A percentile compares a stretch with the other conserved stretches of the same genome.
Evolutionary conservation across 2,329 filamentous ascomycete genomes (phyloP).

Genomic region (Hypoxylon rubiginosum): DNA sequence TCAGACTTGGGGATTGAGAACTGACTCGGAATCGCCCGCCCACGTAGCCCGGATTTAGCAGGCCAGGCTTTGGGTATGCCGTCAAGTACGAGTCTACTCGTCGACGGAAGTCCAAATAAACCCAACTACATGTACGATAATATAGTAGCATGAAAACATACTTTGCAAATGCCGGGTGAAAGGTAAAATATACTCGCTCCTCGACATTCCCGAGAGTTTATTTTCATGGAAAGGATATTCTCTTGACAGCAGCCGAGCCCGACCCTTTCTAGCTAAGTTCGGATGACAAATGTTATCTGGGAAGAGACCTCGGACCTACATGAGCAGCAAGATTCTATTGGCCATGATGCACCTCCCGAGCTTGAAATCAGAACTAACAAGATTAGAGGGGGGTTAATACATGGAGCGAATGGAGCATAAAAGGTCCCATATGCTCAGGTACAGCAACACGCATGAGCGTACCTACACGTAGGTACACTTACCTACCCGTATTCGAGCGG

Average conservation of each 20-base stretch:
- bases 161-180: not conserved
- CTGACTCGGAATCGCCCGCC: not conserved
- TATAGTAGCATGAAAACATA: not conserved
- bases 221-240: not conserved
- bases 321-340: not conserved
- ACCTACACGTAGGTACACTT: too few relatives aligned
- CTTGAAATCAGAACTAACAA: not conserved
- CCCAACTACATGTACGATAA: not conserved
- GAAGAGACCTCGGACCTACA: not conserved
- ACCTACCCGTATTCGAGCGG: too few relatives aligned
- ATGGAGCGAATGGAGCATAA: not conserved
- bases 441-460: too few relatives aligned
- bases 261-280: not conserved
- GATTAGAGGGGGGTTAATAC: not conserved
- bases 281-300: constrained; percentile 22
- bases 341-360: constrained; percentile 3
- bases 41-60: too few relatives aligned
- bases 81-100: too few relatives aligned
- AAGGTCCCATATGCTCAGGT: too few relatives aligned
- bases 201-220: not conserved
- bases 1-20: not conserved
- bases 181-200: not conserved
- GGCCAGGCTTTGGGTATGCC: too few relatives aligned
- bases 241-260: not conserved
- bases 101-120: not conserved